These are phyloP conservation scores for Lachnellula suecica DNA, from an alignment of 2,329 filamentous ascomycete species.

Conservation along the genomic window DNA sequence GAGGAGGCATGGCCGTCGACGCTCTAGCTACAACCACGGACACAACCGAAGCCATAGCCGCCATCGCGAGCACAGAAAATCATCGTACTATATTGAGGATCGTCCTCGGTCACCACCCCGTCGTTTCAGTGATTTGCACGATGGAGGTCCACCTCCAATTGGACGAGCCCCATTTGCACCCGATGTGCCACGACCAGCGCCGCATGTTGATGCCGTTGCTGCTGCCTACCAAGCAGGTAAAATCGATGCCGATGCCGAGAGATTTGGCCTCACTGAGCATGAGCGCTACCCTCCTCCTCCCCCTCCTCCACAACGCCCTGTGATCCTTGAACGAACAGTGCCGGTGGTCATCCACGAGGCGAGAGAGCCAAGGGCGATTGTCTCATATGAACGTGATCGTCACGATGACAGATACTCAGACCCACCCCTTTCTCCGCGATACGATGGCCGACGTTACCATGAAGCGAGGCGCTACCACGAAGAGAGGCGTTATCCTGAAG, in stretches of 20 bases:
- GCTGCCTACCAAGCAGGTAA: slow-evolving; percentile 28
- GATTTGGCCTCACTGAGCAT: slow-evolving; percentile 13
- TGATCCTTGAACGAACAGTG: slow-evolving; percentile 2
- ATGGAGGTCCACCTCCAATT: neutral
- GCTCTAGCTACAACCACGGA: slow-evolving; percentile 10
- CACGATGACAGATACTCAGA: slow-evolving; percentile 13
- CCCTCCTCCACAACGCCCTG: slow-evolving; percentile 10
- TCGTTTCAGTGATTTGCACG: slow-evolving; percentile 1
- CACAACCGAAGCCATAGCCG: slow-evolving; percentile 20
- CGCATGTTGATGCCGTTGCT: slow-evolving; percentile 16
- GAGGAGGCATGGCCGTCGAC: slow-evolving; percentile 1
- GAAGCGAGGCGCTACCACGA: no score
- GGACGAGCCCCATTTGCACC: slow-evolving; percentile 14
- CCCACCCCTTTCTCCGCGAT: slow-evolving; percentile 1
- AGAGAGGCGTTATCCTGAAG: no score
- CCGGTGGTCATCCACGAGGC: slow-evolving; percentile 1
- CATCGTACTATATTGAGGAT: slow-evolving; percentile 15
- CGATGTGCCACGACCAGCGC: slow-evolving; percentile 19
- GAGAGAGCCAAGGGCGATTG: slow-evolving; percentile 1
- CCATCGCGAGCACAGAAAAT: slow-evolving; percentile 15
- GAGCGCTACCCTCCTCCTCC: slow-evolving; percentile 9
- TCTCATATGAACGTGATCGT: slow-evolving; percentile 12
- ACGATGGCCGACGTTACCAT: no score
- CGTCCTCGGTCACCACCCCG: slow-evolving; percentile 18
- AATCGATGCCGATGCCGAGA: slow-evolving; percentile 26